Evolutionary conservation across 2,329 filamentous ascomycete genomes (phyloP).

Genomic region (Drechslerella coelobrocha): DNA sequence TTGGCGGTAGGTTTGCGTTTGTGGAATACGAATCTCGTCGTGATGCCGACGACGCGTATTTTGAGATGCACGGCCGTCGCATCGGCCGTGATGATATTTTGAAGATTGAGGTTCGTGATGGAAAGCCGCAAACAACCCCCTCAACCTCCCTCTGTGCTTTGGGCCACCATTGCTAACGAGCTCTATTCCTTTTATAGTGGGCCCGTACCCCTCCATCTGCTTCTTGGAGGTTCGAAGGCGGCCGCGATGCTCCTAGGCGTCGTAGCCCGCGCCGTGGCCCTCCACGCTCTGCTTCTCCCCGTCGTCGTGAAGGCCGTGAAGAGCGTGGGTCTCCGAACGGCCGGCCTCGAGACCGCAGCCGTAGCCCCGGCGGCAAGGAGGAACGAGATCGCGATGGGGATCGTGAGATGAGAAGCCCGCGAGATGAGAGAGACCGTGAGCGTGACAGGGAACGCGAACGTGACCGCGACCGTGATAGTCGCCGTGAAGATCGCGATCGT

Average conservation of each 20-base stretch:
- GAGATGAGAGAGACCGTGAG: slow-evolving; percentile 72
- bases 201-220: slow-evolving; percentile 96
- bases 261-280: slow-evolving; percentile 60
- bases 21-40: slow-evolving; percentile 98
- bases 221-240: slow-evolving; percentile 97
- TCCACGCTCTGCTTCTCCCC: slow-evolving; percentile 72
- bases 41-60: slow-evolving; percentile 97
- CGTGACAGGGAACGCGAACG: slow-evolving; percentile 46
- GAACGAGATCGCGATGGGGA: slow-evolving; percentile 80
- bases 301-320: slow-evolving; percentile 71
- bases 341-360: slow-evolving; percentile 69
- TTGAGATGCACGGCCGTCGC: slow-evolving; percentile 99
- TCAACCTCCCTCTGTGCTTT: too few relatives aligned
- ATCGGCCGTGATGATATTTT: slow-evolving; percentile 92
- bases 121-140: slow-evolving; percentile 11
- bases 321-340: slow-evolving; percentile 64
- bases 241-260: slow-evolving; percentile 73
- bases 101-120: slow-evolving; percentile 85
- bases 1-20: slow-evolving; percentile 79
- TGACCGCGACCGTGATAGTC: slow-evolving; percentile 55
- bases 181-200: slow-evolving; percentile 71
- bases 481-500: slow-evolving; percentile 66
- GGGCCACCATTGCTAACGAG: too few relatives aligned
- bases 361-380: slow-evolving; percentile 87
- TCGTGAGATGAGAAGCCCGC: slow-evolving; percentile 72